Base-by-base conservation (phyloP, 192 early-diverging fungal species). In the Umbelopsis ramanniana region DNA sequence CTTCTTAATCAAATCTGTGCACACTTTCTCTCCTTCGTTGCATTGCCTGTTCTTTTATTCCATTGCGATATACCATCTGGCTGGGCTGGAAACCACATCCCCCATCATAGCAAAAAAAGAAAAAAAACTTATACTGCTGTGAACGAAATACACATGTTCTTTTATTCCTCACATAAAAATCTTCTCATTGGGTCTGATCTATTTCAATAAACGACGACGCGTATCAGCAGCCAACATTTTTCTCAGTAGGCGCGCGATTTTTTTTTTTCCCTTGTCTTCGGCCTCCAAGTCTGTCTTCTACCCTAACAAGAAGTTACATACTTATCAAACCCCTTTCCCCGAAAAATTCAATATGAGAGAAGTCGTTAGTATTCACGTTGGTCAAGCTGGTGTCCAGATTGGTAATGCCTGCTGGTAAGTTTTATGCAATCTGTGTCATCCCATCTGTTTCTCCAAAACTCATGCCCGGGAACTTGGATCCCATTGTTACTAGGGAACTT, bases 361-460 rank as follows among this genome's bases (percentile, higher is more conserved):
- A 72, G 46, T 76, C 70, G 83, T 82, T 72, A 74, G 71, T 66
- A 72, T 82, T 66, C 81, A 82, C 70, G 81, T 82, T 74, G 81
- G 81, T 54, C 80, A 84, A 73, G 83, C 80, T 54, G 92, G 92
- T 90, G 89, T 93, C 77, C 92, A 93, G 80, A 93, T 93, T 72
- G 92, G 92, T 87, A 93, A 93, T 82, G 91, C 92, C 81, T 93
- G 92, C 78, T 93, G 92, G 92, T 91, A 93, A 77, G 84, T 91
- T 79, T 37, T 29, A 29, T 3, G 15, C 6, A 10, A 46, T 15
- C 17, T 46, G 12, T 46, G 12, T 10, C 10, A 46, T 57, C 24
- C 0, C 57, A 29, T 11, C 12, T 63, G 26, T 26, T 17, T 3
- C 57, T 11, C 46, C 33, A 63, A 37, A 12, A 37, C 23, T 35